A percentile compares a stretch with the other conserved stretches of the same genome.
phyloP scores from a whole-genome alignment of 805 yeast genomes.

The Cyberlindnera maclurae region DNA sequence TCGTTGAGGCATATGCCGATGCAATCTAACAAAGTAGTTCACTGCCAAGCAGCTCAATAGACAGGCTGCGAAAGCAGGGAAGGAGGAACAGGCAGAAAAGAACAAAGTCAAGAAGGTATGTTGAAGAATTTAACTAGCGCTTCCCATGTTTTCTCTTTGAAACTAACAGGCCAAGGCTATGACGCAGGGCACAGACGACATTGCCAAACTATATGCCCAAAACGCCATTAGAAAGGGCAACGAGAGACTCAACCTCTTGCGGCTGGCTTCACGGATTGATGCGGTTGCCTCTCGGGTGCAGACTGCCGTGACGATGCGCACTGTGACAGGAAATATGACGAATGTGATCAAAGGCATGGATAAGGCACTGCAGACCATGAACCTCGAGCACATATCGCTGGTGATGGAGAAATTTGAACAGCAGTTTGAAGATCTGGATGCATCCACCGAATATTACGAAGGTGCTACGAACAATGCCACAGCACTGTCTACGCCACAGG shows the following conservation, averaged over 20 bases:
- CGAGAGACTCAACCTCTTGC: constrained; percentile 73
- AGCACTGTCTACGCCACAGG: constrained; percentile 89
- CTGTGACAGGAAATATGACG: constrained; percentile 91
- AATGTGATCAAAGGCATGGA: constrained; percentile 95
- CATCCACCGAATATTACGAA: constrained; percentile 89
- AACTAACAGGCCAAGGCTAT: constrained; percentile 40
- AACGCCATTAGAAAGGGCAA: constrained; percentile 90
- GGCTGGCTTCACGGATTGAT: constrained; percentile 85
- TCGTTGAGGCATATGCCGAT: neutral
- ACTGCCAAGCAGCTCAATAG: constrained; percentile 89
- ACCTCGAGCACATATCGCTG: constrained; percentile 82
- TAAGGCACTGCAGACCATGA: constrained; percentile 91
- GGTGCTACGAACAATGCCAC: constrained; percentile 81
- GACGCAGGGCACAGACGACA: constrained; percentile 79
- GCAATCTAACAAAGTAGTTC: constrained; percentile 39
- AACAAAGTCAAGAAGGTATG: constrained; percentile 66
- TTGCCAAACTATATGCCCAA: constrained; percentile 90
- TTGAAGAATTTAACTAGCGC: neutral
- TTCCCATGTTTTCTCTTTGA: neutral
- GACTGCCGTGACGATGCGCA: constrained; percentile 96
- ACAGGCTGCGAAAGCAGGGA: constrained; percentile 86
- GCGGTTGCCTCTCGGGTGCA: constrained; percentile 95
- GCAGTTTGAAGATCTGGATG: constrained; percentile 94
- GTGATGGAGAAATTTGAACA: constrained; percentile 96
- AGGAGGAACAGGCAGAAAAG: constrained; percentile 83